phyloP scores from a whole-genome alignment of 768 basidiomycete species.

The Solioccasus polychromus region DNA sequence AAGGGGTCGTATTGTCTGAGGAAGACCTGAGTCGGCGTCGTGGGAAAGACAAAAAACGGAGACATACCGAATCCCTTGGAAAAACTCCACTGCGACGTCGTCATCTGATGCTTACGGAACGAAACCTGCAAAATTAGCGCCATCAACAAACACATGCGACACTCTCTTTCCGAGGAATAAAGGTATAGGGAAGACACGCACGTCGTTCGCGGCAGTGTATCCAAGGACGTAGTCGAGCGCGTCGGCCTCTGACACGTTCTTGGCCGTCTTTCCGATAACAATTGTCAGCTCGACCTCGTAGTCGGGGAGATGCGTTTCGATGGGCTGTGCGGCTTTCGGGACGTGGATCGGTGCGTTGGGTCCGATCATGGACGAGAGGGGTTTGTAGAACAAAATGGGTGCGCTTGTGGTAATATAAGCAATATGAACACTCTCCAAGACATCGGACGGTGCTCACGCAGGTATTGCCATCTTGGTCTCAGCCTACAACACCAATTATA shows the following conservation, averaged over 20 bases:
- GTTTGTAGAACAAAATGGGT: conserved; percentile 81
- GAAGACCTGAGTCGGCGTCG: not conserved
- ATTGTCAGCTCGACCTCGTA: conserved; percentile 82
- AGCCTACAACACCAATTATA: conserved; percentile 38
- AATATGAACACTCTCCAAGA: not conserved
- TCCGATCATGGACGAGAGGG: conserved; percentile 64
- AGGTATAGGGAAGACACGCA: conserved; percentile 32
- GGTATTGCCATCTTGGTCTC: conserved; percentile 67
- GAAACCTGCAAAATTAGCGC: conserved; percentile 60
- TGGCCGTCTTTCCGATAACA: conserved; percentile 79
- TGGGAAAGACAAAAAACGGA: not conserved
- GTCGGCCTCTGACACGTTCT: conserved; percentile 74
- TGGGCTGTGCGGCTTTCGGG: conserved; percentile 67
- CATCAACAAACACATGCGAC: too few relatives aligned
- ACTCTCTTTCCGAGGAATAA: too few relatives aligned
- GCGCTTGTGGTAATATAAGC: conserved; percentile 37
- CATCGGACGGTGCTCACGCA: conserved; percentile 39
- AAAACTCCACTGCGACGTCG: conserved; percentile 83
- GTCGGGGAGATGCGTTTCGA: conserved; percentile 68
- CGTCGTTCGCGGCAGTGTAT: conserved; percentile 80
- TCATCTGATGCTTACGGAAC: conserved; percentile 79
- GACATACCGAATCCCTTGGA: conserved; percentile 79
- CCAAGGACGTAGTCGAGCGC: conserved; percentile 85
- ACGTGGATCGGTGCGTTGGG: conserved; percentile 64
- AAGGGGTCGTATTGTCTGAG: conserved; percentile 47